phyloP scores from a whole-genome alignment of 495 filamentous ascomycete genomes.

The Penicillium canariense region DNA sequence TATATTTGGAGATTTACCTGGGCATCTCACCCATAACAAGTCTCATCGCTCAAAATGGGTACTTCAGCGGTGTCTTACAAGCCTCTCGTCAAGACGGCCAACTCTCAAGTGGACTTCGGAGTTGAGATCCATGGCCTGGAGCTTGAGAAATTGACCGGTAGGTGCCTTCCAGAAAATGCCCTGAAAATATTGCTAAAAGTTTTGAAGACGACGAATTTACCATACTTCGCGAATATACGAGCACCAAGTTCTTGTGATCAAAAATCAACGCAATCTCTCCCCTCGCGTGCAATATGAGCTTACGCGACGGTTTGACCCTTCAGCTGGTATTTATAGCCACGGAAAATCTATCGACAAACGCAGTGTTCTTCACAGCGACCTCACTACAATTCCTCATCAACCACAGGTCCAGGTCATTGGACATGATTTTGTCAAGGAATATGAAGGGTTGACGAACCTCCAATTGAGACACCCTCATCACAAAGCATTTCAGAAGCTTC shows the following conservation, averaged over 20 bases:
- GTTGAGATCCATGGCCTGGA: constrained; percentile 50
- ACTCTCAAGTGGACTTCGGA: constrained; percentile 54
- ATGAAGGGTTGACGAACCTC: constrained; percentile 63
- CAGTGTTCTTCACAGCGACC: constrained; percentile 66
- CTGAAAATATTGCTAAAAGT: too few relatives aligned
- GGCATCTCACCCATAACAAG: too few relatives aligned
- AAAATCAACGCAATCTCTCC: constrained; percentile 54
- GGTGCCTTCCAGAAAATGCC: too few relatives aligned
- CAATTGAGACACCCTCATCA: constrained; percentile 66
- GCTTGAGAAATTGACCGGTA: constrained; percentile 54
- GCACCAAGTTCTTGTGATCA: constrained; percentile 62
- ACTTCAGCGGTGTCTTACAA: constrained; percentile 4
- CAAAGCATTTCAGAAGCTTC: constrained; percentile 61
- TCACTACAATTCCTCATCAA: constrained; percentile 72
- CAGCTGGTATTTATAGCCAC: constrained; percentile 61
- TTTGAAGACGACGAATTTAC: constrained; percentile 58
- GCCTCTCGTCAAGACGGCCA: constrained; percentile 7
- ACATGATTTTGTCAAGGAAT: constrained; percentile 58
- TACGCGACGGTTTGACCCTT: constrained; percentile 64
- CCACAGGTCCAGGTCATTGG: constrained; percentile 74
- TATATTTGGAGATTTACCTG: too few relatives aligned
- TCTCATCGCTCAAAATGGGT: constrained; percentile 3
- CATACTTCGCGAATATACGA: constrained; percentile 58
- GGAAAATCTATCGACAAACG: constrained; percentile 65
- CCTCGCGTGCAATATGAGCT: constrained; percentile 65